Percentiles rank a stretch among this genome's conserved stretches.
phyloP scores from a whole-genome alignment of 768 basidiomycete species.

The Floccularia luteovirens region DNA sequence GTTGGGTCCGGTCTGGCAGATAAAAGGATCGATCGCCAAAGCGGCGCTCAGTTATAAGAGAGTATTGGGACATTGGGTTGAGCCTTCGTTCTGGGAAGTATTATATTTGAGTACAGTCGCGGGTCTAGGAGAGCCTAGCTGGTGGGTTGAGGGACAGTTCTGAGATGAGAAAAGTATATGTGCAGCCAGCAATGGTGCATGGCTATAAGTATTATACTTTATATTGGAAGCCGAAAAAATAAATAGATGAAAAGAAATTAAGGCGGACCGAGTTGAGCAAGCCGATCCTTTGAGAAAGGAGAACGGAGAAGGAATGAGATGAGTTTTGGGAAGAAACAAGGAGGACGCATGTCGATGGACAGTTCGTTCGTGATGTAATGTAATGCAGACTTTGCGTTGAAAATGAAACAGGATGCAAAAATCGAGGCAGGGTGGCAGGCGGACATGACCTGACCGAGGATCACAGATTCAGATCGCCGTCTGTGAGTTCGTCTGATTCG shows the following conservation, averaged over 20 bases:
- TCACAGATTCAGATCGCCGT: conserved; percentile 22
- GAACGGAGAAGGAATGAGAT: too few relatives aligned
- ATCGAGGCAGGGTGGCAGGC: conserved; percentile 14
- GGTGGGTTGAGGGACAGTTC: not conserved
- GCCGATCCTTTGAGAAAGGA: too few relatives aligned
- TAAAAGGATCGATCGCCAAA: not conserved
- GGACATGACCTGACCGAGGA: conserved; percentile 25
- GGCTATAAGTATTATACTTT: too few relatives aligned
- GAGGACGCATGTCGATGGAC: not conserved
- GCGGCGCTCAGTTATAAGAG: conserved; percentile 6
- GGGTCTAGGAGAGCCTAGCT: not conserved
- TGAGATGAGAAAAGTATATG: not conserved
- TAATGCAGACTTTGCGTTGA: conserved; percentile 11
- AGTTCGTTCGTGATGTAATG: conserved; percentile 12
- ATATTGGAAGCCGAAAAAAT: not conserved
- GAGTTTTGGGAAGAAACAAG: conserved; percentile 2
- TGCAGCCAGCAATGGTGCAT: too few relatives aligned
- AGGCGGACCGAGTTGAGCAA: not conserved
- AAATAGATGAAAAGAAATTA: not conserved
- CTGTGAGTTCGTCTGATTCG: too few relatives aligned
- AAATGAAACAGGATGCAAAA: conserved; percentile 15
- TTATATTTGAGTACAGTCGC: not conserved
- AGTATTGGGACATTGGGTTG: too few relatives aligned
- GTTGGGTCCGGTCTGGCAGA: not conserved
- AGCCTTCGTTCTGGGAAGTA: too few relatives aligned